A percentile compares a stretch with the other conserved stretches of the same genome.
Evolutionary conservation across 1,139 yeast species (phyloP).

Genomic region (Diutina neorugosa): DNA sequence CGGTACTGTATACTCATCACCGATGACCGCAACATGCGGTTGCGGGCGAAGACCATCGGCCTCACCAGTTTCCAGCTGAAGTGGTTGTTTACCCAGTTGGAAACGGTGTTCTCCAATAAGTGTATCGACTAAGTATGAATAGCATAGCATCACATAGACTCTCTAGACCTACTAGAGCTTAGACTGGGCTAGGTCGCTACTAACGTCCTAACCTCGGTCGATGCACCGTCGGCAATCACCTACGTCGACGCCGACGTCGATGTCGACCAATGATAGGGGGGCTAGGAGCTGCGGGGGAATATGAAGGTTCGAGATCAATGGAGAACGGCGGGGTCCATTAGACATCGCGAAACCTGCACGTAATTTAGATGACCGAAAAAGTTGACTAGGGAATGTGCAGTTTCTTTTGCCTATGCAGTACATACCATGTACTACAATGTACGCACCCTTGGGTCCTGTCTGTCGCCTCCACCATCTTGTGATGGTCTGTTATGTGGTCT

Average conservation of each 20-base stretch:
- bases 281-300: background rate
- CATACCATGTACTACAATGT: too few species aligned
- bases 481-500: too few species aligned
- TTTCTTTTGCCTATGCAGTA: too few species aligned
- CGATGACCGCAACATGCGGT: constrained; percentile 62
- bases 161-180: too few species aligned
- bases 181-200: too few species aligned
- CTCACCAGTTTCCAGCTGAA: constrained; percentile 46
- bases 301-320: background rate
- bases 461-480: too few species aligned
- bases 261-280: too few species aligned
- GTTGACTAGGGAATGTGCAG: background rate
- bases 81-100: constrained; percentile 48
- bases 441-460: too few species aligned
- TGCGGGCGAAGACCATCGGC: constrained; percentile 50
- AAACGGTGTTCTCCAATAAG: constrained; percentile 23
- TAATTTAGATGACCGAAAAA: background rate
- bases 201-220: background rate
- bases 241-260: background rate
- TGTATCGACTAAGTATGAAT: constrained; percentile 26
- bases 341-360: background rate
- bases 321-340: background rate
- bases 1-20: constrained; percentile 53
- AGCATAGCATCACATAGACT: background rate
- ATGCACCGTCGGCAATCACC: background rate